Evolutionary conservation across 352 stramenopile genomes (phyloP).

Genomic region (Phytopythium delawarense): DNA sequence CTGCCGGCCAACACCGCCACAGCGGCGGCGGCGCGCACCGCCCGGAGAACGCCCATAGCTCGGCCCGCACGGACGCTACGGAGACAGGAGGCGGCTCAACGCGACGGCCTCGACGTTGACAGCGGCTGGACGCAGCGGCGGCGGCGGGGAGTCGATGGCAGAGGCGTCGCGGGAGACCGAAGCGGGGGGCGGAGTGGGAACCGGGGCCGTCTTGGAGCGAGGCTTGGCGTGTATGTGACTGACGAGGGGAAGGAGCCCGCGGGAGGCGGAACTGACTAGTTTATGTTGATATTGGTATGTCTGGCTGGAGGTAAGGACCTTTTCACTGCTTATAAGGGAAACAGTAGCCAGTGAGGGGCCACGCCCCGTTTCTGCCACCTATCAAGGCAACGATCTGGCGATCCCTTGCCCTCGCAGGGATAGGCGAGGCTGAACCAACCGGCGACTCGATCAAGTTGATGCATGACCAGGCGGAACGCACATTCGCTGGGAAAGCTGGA

Average conservation of each 20-base stretch:
- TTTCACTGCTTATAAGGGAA: too few relatives aligned
- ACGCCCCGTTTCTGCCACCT: not conserved
- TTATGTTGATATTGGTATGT: too few relatives aligned
- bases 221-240: too few relatives aligned
- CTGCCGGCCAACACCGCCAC: conserved; percentile 18
- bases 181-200: too few relatives aligned
- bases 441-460: not conserved
- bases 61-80: not conserved
- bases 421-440: not conserved
- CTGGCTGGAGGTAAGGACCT: too few relatives aligned
- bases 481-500: not conserved
- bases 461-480: not conserved
- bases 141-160: not conserved
- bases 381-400: conserved; percentile 1
- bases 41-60: conserved; percentile 3
- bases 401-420: not conserved
- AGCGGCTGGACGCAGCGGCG: not conserved
- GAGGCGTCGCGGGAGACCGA: not conserved
- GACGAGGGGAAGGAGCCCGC: not conserved
- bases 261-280: too few relatives aligned
- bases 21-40: conserved; percentile 7
- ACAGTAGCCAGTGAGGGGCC: not conserved
- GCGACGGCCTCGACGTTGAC: not conserved
- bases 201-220: too few relatives aligned
- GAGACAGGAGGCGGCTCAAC: not conserved